Percentiles rank a stretch among this genome's conserved stretches.
Conservation (phyloP, 495 filamentous ascomycete genomes). For the Lichenothelia convexa region DNA sequence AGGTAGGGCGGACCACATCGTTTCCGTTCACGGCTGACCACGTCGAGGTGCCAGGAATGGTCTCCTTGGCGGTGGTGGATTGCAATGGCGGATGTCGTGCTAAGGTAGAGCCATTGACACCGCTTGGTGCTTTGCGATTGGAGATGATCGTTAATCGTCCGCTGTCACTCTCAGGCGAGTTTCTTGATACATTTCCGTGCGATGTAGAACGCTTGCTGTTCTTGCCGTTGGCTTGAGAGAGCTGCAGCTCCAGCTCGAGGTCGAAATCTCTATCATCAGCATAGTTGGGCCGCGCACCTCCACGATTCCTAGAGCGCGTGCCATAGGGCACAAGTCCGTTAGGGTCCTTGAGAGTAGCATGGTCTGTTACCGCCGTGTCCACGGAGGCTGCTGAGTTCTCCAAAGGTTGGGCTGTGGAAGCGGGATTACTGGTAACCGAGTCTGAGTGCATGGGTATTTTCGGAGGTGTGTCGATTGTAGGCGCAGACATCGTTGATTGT, state of each 20-base stretch:
- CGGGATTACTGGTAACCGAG: too few species aligned
- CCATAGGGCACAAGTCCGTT: slow-evolving; percentile 47
- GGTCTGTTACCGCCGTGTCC: too few species aligned
- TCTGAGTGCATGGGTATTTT: too few species aligned
- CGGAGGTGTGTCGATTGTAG: too few species aligned
- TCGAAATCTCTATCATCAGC: slow-evolving; percentile 92
- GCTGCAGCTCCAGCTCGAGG: slow-evolving; percentile 33
- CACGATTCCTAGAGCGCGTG: slow-evolving; percentile 85
- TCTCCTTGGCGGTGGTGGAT: slow-evolving; percentile 30
- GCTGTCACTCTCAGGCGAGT: slow-evolving; percentile 7
- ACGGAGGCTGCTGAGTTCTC: too few species aligned
- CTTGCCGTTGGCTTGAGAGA: slow-evolving; percentile 8
- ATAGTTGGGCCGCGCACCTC: slow-evolving; percentile 72
- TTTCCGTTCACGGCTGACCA: slow-evolving; percentile 34
- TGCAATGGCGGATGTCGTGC: slow-evolving; percentile 21
- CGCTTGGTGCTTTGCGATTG: neutral
- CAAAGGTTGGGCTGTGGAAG: too few species aligned
- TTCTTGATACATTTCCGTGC: slow-evolving; percentile 6
- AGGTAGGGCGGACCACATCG: slow-evolving; percentile 21
- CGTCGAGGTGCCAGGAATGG: slow-evolving; percentile 45
- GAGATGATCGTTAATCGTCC: slow-evolving; percentile 4
- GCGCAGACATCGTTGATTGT: too few species aligned
- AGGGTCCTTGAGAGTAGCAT: too few species aligned
- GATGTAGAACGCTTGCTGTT: slow-evolving; percentile 9
- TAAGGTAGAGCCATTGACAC: neutral